Conservation (phyloP, 805 yeast species). For the Saccharomycopsis babjevae region DNA sequence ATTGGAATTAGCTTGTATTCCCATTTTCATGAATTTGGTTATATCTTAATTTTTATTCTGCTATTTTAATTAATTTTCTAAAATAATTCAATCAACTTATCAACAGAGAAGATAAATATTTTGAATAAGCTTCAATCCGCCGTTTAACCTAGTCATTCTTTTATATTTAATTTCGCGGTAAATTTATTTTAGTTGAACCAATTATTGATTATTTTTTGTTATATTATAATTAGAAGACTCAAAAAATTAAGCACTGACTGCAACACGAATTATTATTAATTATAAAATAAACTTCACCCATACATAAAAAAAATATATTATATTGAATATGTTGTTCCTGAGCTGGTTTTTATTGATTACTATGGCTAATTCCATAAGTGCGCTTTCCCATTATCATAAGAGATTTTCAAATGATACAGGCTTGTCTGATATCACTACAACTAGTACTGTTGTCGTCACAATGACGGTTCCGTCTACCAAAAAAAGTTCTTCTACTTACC, state of each 20-base stretch:
- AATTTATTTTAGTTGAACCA: neutral
- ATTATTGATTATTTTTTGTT: neutral
- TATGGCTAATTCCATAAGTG: neutral
- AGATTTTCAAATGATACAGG: constrained; percentile 1
- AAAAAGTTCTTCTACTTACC: neutral
- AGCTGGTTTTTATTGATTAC: neutral
- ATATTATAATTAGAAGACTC: too few relatives aligned
- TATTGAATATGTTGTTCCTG: neutral
- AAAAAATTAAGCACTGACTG: too few relatives aligned
- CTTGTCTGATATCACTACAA: constrained; percentile 5
- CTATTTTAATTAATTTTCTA: too few relatives aligned
- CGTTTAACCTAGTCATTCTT: neutral
- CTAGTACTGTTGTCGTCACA: constrained; percentile 2
- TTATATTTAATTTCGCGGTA: neutral
- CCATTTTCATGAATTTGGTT: too few relatives aligned
- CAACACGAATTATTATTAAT: neutral
- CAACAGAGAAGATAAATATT: too few relatives aligned
- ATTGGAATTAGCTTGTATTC: too few relatives aligned
- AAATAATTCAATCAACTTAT: too few relatives aligned
- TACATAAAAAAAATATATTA: neutral
- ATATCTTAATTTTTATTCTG: too few relatives aligned
- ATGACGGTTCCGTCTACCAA: neutral
- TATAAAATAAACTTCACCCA: neutral
- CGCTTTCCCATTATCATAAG: neutral
- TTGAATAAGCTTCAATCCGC: too few relatives aligned